Percentiles rank a stretch among this genome's conserved stretches.
These are phyloP conservation scores for Cladophialophora yegresii DNA, from an alignment of 2,329 filamentous ascomycete genomes.

Conservation along the genomic window DNA sequence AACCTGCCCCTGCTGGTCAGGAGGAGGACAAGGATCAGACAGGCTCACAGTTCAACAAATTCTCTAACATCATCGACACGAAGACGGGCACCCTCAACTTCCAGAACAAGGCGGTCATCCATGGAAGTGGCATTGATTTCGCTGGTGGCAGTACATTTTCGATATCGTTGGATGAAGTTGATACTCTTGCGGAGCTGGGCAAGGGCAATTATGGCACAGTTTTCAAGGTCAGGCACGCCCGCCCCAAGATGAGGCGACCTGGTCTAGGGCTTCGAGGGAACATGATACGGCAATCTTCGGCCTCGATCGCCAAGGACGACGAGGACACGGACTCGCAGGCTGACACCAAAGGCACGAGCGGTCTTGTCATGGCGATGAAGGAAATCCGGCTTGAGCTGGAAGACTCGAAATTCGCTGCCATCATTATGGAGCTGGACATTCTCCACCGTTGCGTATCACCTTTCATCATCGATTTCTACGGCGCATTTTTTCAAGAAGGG, in stretches of 20 bases:
- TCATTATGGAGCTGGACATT: slow-evolving; percentile 96
- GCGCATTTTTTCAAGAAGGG: slow-evolving; percentile 97
- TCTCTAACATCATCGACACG: slow-evolving; percentile 81
- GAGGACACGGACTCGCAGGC: slow-evolving; percentile 39
- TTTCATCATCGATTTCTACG: slow-evolving; percentile 98
- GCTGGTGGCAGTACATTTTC: slow-evolving; percentile 84
- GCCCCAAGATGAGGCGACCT: slow-evolving; percentile 63
- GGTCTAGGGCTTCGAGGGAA: slow-evolving; percentile 64
- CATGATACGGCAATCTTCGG: slow-evolving; percentile 47
- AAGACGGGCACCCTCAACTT: slow-evolving; percentile 91
- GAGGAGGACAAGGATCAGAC: slow-evolving; percentile 33
- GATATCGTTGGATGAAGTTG: slow-evolving; percentile 94
- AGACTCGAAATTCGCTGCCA: slow-evolving; percentile 93
- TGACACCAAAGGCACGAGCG: slow-evolving; percentile 54
- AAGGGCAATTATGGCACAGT: slow-evolving; percentile 99
- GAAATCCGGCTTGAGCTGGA: slow-evolving; percentile 94
- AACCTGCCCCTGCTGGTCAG: slow-evolving; percentile 47
- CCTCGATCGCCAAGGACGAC: slow-evolving; percentile 36
- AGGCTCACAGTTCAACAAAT: slow-evolving; percentile 64
- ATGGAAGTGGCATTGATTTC: slow-evolving; percentile 87
- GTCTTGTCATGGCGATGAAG: slow-evolving; percentile 97
- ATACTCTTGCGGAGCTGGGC: slow-evolving; percentile 87
- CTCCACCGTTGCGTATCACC: slow-evolving; percentile 92
- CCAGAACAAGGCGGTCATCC: slow-evolving; percentile 87
- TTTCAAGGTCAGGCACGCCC: slow-evolving; percentile 89